These are phyloP conservation scores for Camellia sinensis DNA, from an alignment of 148 eudicot genomes.

Conservation along the genomic window DNA sequence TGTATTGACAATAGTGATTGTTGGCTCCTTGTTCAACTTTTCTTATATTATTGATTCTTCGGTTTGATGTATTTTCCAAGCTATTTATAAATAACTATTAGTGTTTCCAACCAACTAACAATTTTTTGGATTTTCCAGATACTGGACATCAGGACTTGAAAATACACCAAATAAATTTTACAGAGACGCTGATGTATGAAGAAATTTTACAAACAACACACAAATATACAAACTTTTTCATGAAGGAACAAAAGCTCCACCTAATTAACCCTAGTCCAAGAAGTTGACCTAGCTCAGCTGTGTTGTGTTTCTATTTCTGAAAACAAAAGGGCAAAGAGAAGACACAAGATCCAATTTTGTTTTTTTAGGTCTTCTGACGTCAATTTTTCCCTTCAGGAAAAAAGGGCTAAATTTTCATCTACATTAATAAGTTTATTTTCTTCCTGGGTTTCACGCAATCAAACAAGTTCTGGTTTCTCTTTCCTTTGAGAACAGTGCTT, in stretches of 20 bases:
- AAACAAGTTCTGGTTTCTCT: neutral
- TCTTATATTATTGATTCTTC: too few species aligned
- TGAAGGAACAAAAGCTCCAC: neutral
- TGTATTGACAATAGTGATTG: too few species aligned
- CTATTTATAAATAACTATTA: neutral
- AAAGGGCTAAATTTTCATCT: neutral
- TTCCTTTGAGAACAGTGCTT: neutral
- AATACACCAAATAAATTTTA: neutral
- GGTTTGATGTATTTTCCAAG: too few species aligned
- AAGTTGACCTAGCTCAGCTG: conserved; percentile 1
- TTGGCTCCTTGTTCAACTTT: too few species aligned
- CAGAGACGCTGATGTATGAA: neutral
- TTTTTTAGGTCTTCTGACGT: neutral
- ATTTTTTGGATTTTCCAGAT: neutral
- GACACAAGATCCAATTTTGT: neutral
- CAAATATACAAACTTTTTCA: neutral
- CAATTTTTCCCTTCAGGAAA: neutral
- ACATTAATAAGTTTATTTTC: neutral
- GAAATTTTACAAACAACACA: neutral
- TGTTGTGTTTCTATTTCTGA: neutral
- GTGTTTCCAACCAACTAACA: neutral
- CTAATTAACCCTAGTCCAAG: neutral
- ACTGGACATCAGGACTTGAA: neutral
- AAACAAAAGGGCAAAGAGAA: neutral
- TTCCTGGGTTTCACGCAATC: neutral